Base-by-base conservation (phyloP, 1,284 basidiomycete species). In the Ustilago lituana region DNA sequence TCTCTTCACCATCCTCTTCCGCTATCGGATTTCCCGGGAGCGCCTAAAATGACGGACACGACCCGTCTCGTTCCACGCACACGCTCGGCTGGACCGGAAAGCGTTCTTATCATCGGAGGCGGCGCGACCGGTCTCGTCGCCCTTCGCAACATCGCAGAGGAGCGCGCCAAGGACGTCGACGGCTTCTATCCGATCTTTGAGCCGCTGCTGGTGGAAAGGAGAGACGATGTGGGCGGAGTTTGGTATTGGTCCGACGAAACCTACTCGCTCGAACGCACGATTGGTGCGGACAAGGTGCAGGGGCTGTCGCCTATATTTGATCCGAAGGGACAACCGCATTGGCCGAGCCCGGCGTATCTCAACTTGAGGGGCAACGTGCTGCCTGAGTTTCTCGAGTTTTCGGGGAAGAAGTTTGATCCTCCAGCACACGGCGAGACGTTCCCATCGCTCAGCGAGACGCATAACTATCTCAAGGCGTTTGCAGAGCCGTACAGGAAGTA, bases 291-390 rank as follows among this genome's bases (percentile, higher is more conserved):
- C 9, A 46, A 47, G 1, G 49, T 54, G 1, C 70, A 73, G 20
- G 56, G 58, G 9, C 33, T 59, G n/a, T 53, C 49, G 15, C 56
- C 64, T 1, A 1, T 72, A 8, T 52, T 60, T 17, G 69, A 72
- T 45, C 57, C 44, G 5, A 47, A 46, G 17, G 68, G 69, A 8
- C 44, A 44, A 12, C 74, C 76, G 10, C 69, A 63, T 41, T 79
- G 74, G 74, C 77, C 77, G 0, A 60, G 52, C 1, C 77, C 77
- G 5, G 72, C 74, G 4, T 79, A 79, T 46, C 64, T 76, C 19
- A 67, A 71, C 24, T 50, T 79, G 19, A 41, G 69, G 14, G 77
- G 77, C 1, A 79, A 79, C 44, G 77, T 79, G 0, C 53, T 78
- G 31, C 77, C 76, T 11, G 71, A 72, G 15, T 79, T 76, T 40